These are phyloP conservation scores for Nicotiana attenuata DNA, from an alignment of 257 asterid species.

Conservation along the genomic window DNA sequence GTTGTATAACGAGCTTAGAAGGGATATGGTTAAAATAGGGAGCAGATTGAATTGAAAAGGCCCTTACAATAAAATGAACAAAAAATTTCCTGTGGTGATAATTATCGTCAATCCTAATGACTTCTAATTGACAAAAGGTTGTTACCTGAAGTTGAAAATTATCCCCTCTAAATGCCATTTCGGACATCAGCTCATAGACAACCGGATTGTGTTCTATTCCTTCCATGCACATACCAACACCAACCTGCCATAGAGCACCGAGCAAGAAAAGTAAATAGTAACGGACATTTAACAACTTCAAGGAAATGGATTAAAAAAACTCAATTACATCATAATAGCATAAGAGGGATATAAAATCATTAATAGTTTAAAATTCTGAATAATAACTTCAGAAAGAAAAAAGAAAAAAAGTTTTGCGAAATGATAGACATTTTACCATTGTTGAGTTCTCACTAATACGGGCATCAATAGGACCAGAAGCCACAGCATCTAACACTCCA, in stretches of 20 bases:
- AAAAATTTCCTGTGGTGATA: background rate
- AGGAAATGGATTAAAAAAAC: background rate
- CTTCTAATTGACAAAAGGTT: background rate
- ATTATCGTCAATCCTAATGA: background rate
- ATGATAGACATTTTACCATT: slow-evolving; percentile 42
- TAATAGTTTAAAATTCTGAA: background rate
- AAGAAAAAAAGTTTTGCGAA: slow-evolving; percentile 5
- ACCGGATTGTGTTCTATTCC: slow-evolving; percentile 97
- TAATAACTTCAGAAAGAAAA: background rate
- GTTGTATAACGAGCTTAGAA: background rate
- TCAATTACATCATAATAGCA: background rate
- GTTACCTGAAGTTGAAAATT: slow-evolving; percentile 60
- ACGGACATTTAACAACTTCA: background rate
- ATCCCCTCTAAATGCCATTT: slow-evolving; percentile 83
- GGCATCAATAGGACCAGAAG: slow-evolving; percentile 91
- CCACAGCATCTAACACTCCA: slow-evolving; percentile 83
- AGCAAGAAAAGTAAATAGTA: background rate
- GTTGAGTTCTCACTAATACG: slow-evolving; percentile 79
- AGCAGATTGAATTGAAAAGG: background rate
- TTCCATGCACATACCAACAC: slow-evolving; percentile 99
- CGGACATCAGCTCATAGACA: slow-evolving; percentile 91
- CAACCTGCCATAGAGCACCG: slow-evolving; percentile 48
- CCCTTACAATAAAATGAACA: background rate
- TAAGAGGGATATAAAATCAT: background rate
- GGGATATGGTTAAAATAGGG: background rate